Base-by-base conservation (phyloP, 495 filamentous ascomycete genomes). In the Aspergillus ellipticus region DNA sequence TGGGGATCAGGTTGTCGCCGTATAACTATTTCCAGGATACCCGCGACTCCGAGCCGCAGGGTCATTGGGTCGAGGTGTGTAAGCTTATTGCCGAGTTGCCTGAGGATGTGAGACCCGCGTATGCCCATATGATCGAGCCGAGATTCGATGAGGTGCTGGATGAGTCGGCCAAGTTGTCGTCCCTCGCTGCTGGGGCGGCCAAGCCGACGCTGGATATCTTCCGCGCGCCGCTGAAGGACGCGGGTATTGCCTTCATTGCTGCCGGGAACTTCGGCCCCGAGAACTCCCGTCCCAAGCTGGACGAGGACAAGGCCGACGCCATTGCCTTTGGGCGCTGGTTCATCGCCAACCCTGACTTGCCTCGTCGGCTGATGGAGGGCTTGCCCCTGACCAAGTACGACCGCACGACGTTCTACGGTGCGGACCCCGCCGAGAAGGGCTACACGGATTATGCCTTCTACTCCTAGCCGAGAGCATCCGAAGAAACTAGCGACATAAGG, bases 271-370 rank as follows among this genome's bases (percentile, higher is more conserved):
- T 69, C 59, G 67, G 67, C 10, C 28, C 53, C 0, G 57, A 62
- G 16, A 72, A 72, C 57, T 58, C 65, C 0, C 64, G 58, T 2
- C 46, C 51, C 0, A 71, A 71, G 47, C 6, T 72, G 16, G 29
- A 48, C 0, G 33, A 17, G 8, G 68, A 63, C 51, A 60, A 59
- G 11, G 67, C 66, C 22, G 78, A 79, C 49, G 67, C 59, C 2
- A 22, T 74, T 41, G 78, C 77, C 0, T 89, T 85, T 66, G 86
- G 86, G 19, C 65, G 83, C 16, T 77, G 74, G 49, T 92, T 85
- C 59, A 85, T 90, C 58, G 70, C 81, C 29, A 91, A 80, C 35
- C 88, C 88, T 0, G 88, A 90, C 67, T 59, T 92, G 56, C 75
- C 80, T 2, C 82, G 78, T 41, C 70, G 84, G 47, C 54, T 90